phyloP scores from a whole-genome alignment of 75 land plant species.

The Isoetes taiwanensis region DNA sequence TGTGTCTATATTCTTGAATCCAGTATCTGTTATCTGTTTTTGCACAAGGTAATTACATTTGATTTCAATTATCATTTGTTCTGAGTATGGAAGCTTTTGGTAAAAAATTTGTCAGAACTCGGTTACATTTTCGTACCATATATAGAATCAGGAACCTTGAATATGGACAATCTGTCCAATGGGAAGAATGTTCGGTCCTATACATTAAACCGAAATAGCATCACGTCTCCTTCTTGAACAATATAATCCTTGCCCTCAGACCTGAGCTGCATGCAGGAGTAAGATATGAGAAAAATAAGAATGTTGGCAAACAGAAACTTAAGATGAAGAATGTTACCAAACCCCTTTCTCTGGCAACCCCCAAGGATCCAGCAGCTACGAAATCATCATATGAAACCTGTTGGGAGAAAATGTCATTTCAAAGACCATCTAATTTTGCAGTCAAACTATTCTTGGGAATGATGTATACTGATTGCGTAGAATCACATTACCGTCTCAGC shows the following conservation, averaged over 20 bases:
- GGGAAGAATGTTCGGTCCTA: too few species aligned
- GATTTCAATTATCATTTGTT: too few species aligned
- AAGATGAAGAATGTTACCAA: slow-evolving; percentile 44
- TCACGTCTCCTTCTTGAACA: slow-evolving; percentile 94
- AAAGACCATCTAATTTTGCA: neutral
- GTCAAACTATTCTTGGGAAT: neutral
- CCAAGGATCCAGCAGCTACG: slow-evolving; percentile 76
- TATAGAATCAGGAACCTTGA: too few species aligned
- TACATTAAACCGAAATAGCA: slow-evolving; percentile 95
- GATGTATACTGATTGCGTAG: neutral
- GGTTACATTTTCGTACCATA: too few species aligned
- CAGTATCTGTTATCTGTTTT: too few species aligned
- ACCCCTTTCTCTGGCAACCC: slow-evolving; percentile 88
- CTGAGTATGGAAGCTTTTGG: too few species aligned
- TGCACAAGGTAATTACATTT: too few species aligned
- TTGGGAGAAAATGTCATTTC: neutral
- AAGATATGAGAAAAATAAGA: neutral
- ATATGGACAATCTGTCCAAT: too few species aligned
- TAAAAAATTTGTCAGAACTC: too few species aligned
- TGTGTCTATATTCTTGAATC: too few species aligned
- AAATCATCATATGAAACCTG: slow-evolving; percentile 86
- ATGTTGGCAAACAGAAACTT: neutral
- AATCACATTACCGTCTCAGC: slow-evolving; percentile 79
- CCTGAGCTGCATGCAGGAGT: slow-evolving; percentile 44
- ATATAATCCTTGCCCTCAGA: slow-evolving; percentile 88